A percentile compares a stretch with the other conserved stretches of the same genome.
These are phyloP conservation scores for Tylopilus sp. DNA, from an alignment of 768 basidiomycete species.

Conservation along the genomic window DNA sequence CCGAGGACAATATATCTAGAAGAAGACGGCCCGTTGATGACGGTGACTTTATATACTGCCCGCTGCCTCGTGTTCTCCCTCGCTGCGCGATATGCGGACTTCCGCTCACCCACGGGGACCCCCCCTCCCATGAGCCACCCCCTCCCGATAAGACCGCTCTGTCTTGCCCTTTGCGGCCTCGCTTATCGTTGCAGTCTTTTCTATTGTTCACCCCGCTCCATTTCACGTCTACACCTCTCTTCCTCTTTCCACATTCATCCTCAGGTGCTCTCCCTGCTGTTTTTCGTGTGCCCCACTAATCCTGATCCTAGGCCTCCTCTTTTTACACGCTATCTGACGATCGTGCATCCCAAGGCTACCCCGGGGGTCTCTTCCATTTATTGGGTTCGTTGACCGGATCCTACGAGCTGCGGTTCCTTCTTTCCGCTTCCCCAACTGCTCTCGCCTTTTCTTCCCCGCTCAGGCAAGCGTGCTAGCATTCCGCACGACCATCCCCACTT, in stretches of 20 bases:
- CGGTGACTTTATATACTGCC: slow-evolving; percentile 4
- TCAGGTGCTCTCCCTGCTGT: slow-evolving; percentile 1
- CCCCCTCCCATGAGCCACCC: not conserved
- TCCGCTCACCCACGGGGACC: not conserved
- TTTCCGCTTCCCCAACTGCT: slow-evolving; percentile 17
- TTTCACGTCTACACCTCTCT: not conserved
- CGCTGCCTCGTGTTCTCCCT: slow-evolving; percentile 19
- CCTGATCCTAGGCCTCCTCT: slow-evolving; percentile 3
- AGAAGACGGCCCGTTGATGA: too few relatives aligned
- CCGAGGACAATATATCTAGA: not conserved
- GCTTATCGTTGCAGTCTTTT: not conserved
- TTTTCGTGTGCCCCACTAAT: slow-evolving; percentile 7
- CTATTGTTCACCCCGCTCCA: not conserved
- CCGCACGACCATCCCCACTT: not conserved
- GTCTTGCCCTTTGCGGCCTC: not conserved
- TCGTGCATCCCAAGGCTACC: slow-evolving; percentile 16
- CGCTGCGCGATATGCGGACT: slow-evolving; percentile 9
- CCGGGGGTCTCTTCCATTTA: slow-evolving; percentile 14
- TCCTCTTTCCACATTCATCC: not conserved
- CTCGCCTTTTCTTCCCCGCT: not conserved
- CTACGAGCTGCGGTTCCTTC: slow-evolving; percentile 2
- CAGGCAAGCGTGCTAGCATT: not conserved
- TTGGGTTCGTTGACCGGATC: slow-evolving; percentile 24
- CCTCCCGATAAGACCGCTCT: slow-evolving; percentile 8
- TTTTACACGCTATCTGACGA: slow-evolving; percentile 1